Evolutionary conservation across 2,329 filamentous ascomycete genomes (phyloP), one percentile per base, ranked within the genome.

Genomic region (Sporothrix phasma): DNA sequence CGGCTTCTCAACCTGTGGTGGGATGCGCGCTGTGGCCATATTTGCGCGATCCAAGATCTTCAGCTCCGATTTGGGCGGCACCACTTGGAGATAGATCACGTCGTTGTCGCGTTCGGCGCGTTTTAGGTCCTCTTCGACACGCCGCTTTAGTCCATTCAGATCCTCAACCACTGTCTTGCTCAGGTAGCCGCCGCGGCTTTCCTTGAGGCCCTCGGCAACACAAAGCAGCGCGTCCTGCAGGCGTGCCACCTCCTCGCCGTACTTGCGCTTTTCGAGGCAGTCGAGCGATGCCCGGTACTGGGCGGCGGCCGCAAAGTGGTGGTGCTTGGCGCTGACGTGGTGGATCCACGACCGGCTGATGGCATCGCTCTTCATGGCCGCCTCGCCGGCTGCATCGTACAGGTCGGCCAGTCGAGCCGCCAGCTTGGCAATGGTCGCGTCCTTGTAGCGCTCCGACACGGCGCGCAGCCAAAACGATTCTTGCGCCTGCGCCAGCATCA

Each of bases 401-500:
- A 96, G 83, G 72, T 99, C 94, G 2, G 90, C 95, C 3, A 97
- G 92, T 66, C 91, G 76, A 0, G 91, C 91, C 4, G 94, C 92
- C 19, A 99, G 80, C 73, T 95, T 94, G 2, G 94, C 90, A 67
- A 99, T 96, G 0, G 88, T 90, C 1, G 86, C 89, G 73, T 99
- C 94, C 74, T 96, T 97, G 76, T 96, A 86, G 26, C 88, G 87
- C 73, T 97, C 93, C 78, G 95, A 92, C 65, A 96, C 92, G 0
- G 94, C 93, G 74, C 96, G 97, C 70, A 94, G 89, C 94, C 94
- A 99, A 75, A 94, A 97, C 73, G 92, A 97, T 76, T 99, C 94
- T 73, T 99, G 94, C 31, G 89, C 92, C 73, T 99, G 92, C 0
- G 92, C 93, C 10, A 99, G 81, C 73, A 96, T 85, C 34, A 99